These are phyloP conservation scores for Podospora anserina DNA, from an alignment of 495 filamentous ascomycete species.

Conservation along the genomic window DNA sequence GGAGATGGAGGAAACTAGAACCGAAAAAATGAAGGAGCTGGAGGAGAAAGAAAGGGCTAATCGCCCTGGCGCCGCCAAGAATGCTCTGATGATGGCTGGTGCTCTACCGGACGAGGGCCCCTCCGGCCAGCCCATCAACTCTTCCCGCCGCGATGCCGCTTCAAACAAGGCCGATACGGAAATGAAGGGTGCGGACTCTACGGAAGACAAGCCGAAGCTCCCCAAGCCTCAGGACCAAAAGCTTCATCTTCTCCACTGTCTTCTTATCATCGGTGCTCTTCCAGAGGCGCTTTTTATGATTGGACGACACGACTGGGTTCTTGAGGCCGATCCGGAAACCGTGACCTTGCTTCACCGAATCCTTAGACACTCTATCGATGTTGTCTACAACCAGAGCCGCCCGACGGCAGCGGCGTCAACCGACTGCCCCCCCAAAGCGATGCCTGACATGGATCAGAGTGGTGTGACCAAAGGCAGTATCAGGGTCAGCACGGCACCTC, in stretches of 20 bases:
- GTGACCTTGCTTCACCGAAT: conserved; percentile 68
- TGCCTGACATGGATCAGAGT: conserved; percentile 58
- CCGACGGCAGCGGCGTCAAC: conserved; percentile 20
- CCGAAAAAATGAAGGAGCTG: conserved; percentile 69
- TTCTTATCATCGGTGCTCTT: conserved; percentile 86
- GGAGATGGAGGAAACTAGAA: conserved; percentile 67
- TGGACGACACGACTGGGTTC: conserved; percentile 86
- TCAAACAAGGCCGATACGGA: conserved; percentile 50
- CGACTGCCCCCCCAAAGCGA: conserved; percentile 44
- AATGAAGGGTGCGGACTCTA: conserved; percentile 45
- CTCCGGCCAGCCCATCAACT: conserved; percentile 15
- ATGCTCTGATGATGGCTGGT: conserved; percentile 87
- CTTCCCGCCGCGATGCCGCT: conserved; percentile 35
- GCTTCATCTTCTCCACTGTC: conserved; percentile 72
- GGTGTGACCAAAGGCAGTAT: conserved; percentile 64
- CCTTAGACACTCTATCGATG: conserved; percentile 68
- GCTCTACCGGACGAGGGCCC: conserved; percentile 75
- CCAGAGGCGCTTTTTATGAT: conserved; percentile 92
- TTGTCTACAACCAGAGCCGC: conserved; percentile 41
- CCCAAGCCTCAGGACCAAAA: conserved; percentile 90
- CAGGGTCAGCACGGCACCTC: conserved; percentile 50
- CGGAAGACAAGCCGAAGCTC: conserved; percentile 58
- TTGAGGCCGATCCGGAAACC: conserved; percentile 77
- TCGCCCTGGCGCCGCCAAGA: conserved; percentile 63
- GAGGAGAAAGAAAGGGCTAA: conserved; percentile 67